phyloP scores from a whole-genome alignment of 805 yeast species.

The Starmerella kuoi region DNA sequence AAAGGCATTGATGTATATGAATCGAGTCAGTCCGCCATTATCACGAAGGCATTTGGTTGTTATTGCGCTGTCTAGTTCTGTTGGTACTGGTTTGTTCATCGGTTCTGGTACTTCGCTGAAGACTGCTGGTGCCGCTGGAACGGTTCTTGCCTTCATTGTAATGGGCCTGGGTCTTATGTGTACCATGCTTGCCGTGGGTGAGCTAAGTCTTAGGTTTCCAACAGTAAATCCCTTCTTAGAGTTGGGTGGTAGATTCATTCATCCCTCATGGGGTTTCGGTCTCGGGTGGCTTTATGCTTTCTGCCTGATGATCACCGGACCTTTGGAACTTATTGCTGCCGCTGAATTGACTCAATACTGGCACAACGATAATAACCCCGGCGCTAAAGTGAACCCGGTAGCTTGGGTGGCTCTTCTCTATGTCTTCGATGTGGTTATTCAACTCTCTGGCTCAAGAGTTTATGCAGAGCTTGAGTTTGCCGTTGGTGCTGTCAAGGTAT shows the following conservation, averaged over 20 bases:
- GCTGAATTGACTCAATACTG: conserved; percentile 44
- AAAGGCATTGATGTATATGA: conserved; percentile 23
- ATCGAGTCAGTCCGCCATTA: conserved; percentile 33
- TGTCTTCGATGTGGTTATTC: conserved; percentile 37
- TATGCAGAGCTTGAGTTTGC: conserved; percentile 61
- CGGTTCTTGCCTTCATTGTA: conserved; percentile 45
- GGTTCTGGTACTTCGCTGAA: conserved; percentile 48
- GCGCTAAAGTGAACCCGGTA: conserved; percentile 37
- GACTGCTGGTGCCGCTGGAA: conserved; percentile 52
- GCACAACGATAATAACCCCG: conserved; percentile 32
- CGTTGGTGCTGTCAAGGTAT: conserved; percentile 45
- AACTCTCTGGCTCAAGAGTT: conserved; percentile 44
- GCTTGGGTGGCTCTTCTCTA: conserved; percentile 49
- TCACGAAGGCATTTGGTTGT: conserved; percentile 44
- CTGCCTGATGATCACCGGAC: conserved; percentile 48
- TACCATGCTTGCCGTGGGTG: conserved; percentile 53
- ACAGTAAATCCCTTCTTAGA: conserved; percentile 43
- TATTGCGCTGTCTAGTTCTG: conserved; percentile 77
- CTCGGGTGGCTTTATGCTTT: conserved; percentile 54
- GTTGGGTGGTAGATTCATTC: conserved; percentile 45
- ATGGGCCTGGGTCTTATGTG: conserved; percentile 52
- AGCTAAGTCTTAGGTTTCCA: conserved; percentile 50
- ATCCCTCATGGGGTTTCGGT: conserved; percentile 54
- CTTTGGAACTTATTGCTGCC: conserved; percentile 47
- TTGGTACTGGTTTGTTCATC: conserved; percentile 61